phyloP scores from a whole-genome alignment of 768 basidiomycete genomes.

The Calocybe cyanea region DNA sequence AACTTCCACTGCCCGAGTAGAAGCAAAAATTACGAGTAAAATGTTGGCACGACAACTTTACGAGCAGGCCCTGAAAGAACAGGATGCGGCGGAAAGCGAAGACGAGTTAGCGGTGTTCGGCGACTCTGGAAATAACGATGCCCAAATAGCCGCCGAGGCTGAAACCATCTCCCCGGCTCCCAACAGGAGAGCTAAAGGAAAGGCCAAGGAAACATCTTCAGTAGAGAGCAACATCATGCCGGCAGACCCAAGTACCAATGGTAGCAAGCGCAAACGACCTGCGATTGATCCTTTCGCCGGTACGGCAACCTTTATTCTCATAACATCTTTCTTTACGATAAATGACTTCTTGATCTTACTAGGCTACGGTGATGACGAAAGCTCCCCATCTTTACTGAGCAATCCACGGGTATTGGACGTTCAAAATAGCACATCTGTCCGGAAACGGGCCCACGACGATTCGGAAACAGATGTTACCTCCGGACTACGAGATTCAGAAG shows the following conservation, averaged over 20 bases:
- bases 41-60: constrained; percentile 70
- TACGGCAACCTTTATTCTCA: constrained; percentile 19
- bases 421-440: neutral
- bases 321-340: neutral
- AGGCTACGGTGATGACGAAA: constrained; percentile 34
- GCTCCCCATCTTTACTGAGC: neutral
- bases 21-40: constrained; percentile 62
- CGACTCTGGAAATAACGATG: constrained; percentile 20
- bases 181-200: constrained; percentile 36
- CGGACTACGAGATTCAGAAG: constrained; percentile 8
- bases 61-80: constrained; percentile 50
- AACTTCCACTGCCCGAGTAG: constrained; percentile 32
- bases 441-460: constrained; percentile 9
- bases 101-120: constrained; percentile 40
- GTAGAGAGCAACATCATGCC: too few species aligned
- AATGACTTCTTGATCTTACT: neutral
- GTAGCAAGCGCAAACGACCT: constrained; percentile 46
- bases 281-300: constrained; percentile 67
- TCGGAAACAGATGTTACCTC: too few species aligned
- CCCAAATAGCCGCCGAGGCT: constrained; percentile 14
- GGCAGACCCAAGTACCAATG: constrained; percentile 8
- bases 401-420: neutral
- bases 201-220: constrained; percentile 18
- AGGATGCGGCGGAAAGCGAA: constrained; percentile 39
- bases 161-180: too few species aligned